phyloP scores from a whole-genome alignment of 306 rosid genomes.

The Potentilla sterilis region DNA sequence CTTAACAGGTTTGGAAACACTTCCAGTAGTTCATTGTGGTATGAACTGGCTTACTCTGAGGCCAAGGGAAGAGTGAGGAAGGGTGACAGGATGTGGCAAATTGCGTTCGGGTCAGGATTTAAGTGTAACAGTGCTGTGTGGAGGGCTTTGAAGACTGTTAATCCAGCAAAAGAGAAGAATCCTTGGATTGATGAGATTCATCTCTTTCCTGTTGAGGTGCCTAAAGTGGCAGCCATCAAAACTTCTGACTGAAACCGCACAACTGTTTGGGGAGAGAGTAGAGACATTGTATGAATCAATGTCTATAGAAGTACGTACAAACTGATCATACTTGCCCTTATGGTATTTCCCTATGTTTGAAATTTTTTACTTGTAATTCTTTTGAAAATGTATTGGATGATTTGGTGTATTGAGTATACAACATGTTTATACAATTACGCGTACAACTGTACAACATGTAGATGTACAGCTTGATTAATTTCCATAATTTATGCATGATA shows the following conservation, averaged over 20 bases:
- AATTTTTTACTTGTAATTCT: not conserved
- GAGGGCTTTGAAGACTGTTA: conserved; percentile 61
- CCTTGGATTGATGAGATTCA: conserved; percentile 90
- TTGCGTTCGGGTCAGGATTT: conserved; percentile 90
- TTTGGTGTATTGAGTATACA: not conserved
- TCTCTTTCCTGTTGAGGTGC: conserved; percentile 72
- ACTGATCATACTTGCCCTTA: not conserved
- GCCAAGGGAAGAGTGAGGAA: conserved; percentile 74
- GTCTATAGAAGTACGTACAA: not conserved
- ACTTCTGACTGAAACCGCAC: conserved; percentile 5
- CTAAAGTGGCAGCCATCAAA: conserved; percentile 44
- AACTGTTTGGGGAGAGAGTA: not conserved
- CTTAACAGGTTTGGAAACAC: conserved; percentile 77
- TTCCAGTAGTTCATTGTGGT: conserved; percentile 91
- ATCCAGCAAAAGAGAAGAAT: conserved; percentile 62
- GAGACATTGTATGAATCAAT: not conserved
- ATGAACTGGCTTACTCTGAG: conserved; percentile 77
- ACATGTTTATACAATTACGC: not conserved
- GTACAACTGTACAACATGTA: not conserved
- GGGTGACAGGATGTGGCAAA: conserved; percentile 88
- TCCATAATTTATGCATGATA: no score
- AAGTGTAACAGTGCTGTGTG: conserved; percentile 96
- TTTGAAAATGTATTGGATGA: not conserved
- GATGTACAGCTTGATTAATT: no score
- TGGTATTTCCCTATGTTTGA: not conserved